Evolutionary conservation across 495 filamentous ascomycete genomes (phyloP).

Genomic region (Neurospora discreta): DNA sequence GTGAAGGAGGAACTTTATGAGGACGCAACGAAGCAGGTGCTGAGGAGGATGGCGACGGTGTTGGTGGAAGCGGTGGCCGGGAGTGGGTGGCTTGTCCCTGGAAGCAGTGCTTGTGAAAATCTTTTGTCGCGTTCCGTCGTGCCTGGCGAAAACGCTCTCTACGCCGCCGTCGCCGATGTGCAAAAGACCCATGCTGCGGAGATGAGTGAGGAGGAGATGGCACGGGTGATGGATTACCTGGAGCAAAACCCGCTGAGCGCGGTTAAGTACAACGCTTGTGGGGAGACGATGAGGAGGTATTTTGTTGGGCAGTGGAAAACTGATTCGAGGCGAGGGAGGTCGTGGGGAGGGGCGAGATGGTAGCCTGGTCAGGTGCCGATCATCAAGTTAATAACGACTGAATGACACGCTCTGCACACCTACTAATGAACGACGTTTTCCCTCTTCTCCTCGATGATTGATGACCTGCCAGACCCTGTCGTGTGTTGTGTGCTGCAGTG

Average conservation of each 20-base stretch:
- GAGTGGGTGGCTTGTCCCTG: background rate
- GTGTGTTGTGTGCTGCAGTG: background rate
- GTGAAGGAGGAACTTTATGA: background rate
- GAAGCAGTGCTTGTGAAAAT: background rate
- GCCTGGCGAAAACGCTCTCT: background rate
- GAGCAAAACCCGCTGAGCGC: background rate
- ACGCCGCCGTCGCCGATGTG: background rate
- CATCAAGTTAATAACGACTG: background rate
- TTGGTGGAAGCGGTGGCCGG: background rate
- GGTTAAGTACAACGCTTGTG: background rate
- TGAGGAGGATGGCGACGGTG: background rate
- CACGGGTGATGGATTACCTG: background rate
- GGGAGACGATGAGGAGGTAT: background rate
- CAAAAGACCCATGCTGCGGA: background rate
- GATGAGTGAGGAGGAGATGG: background rate
- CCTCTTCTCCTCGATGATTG: background rate
- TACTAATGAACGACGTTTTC: background rate
- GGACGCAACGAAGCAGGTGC: background rate
- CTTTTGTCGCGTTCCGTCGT: too few relatives aligned
- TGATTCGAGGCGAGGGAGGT: background rate
- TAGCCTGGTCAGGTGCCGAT: background rate
- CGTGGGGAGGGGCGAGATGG: background rate
- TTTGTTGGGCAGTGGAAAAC: background rate
- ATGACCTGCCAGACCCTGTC: background rate
- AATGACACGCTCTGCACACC: background rate